These are phyloP conservation scores for Beta vulgaris DNA, from an alignment of 148 eudicot genomes.

Conservation along the genomic window DNA sequence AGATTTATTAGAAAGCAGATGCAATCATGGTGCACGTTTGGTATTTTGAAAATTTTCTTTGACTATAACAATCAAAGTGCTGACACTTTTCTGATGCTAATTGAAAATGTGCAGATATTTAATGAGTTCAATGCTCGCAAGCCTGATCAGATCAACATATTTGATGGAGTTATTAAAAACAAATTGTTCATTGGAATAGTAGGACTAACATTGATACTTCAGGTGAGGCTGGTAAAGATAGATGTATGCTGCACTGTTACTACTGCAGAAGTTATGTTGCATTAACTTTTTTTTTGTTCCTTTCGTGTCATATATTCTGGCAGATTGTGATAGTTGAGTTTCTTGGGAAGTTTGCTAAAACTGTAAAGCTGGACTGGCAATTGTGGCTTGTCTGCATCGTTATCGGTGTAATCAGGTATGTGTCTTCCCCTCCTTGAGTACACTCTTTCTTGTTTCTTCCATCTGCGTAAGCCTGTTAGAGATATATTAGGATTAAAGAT, in stretches of 20 bases:
- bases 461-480: background rate
- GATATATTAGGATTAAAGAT: too few species aligned
- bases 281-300: background rate
- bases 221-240: conserved; percentile 39
- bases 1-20: too few species aligned
- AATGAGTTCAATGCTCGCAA: conserved; percentile 96
- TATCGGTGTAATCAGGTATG: conserved; percentile 70
- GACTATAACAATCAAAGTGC: too few species aligned
- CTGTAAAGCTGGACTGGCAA: conserved; percentile 75
- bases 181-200: conserved; percentile 74
- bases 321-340: conserved; percentile 77
- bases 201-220: conserved; percentile 63
- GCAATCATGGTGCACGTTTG: background rate
- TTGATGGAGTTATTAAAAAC: conserved; percentile 69
- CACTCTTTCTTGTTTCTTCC: background rate
- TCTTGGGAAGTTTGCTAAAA: conserved; percentile 76
- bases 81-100: background rate
- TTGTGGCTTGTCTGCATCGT: conserved; percentile 72
- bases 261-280: background rate
- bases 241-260: background rate
- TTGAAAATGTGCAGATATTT: conserved; percentile 50
- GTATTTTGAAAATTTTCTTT: background rate
- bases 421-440: background rate
- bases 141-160: conserved; percentile 83
- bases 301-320: conserved; percentile 2